These are phyloP conservation scores for Przewalskia tangutica DNA, from an alignment of 257 asterid genomes.

Conservation along the genomic window DNA sequence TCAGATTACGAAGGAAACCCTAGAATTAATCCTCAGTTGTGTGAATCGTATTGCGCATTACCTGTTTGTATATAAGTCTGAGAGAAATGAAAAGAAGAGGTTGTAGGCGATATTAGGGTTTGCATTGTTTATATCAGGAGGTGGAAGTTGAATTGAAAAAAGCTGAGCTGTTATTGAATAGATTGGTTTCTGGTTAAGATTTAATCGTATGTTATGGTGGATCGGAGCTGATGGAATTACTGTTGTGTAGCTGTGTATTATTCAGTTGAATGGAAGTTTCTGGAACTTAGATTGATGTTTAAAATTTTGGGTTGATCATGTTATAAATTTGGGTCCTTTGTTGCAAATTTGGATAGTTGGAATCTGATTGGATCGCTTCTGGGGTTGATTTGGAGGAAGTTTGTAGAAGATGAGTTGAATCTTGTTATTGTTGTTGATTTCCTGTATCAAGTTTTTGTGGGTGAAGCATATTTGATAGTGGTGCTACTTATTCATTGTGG, in stretches of 20 bases:
- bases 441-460: not conserved
- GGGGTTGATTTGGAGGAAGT: conserved; percentile 6
- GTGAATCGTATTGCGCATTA: not conserved
- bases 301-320: not conserved
- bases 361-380: not conserved
- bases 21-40: not conserved
- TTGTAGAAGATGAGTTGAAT: not conserved
- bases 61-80: not conserved
- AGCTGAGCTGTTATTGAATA: not conserved
- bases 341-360: not conserved
- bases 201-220: not conserved
- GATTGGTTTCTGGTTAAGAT: not conserved
- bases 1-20: conserved; percentile 21
- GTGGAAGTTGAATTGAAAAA: not conserved
- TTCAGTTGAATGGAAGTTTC: conserved; percentile 10
- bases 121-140: not conserved
- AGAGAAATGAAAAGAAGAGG: not conserved
- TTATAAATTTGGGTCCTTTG: not conserved
- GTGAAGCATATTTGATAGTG: conserved; percentile 4
- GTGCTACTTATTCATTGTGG: conserved; percentile 16
- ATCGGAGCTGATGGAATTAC: not conserved
- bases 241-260: conserved; percentile 6
- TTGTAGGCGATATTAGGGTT: not conserved
- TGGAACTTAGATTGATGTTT: not conserved
- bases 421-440: not conserved